A percentile compares a stretch with the other conserved stretches of the same genome.
Conservation (phyloP, 2,329 filamentous ascomycete species). For the Colletotrichum trifolii region DNA sequence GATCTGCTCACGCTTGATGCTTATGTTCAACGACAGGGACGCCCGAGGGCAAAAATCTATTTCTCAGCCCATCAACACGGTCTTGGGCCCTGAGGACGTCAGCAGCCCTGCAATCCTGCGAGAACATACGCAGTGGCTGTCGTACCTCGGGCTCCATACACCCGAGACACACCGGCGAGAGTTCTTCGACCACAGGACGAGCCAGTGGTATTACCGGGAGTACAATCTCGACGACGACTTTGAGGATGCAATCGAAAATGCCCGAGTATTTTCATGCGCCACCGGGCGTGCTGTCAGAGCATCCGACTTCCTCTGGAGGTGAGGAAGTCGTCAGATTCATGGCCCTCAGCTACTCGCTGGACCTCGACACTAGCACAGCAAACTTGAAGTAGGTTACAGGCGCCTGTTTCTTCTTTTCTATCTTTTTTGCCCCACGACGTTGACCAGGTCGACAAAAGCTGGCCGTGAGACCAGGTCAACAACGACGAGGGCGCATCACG, state of each 20-base stretch:
- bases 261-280: conserved; percentile 18
- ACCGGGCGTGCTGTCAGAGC: conserved; percentile 28
- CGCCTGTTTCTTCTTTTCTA: no score
- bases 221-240: conserved; percentile 34
- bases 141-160: conserved; percentile 25
- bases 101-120: conserved; percentile 27
- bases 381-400: no score
- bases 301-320: conserved; percentile 27
- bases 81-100: conserved; percentile 30
- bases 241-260: conserved; percentile 30
- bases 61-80: conserved; percentile 29
- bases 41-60: conserved; percentile 33
- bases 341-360: no score
- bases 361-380: no score
- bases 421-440: no score
- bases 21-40: conserved; percentile 36
- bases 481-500: no score
- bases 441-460: no score
- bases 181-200: conserved; percentile 24
- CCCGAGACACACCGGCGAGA: conserved; percentile 27
- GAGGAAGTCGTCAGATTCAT: background rate
- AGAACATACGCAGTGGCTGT: conserved; percentile 36
- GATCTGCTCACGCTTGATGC: conserved; percentile 33
- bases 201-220: conserved; percentile 31
- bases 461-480: no score